Conservation (phyloP, 768 basidiomycete genomes). For the Panellus pusillus region DNA sequence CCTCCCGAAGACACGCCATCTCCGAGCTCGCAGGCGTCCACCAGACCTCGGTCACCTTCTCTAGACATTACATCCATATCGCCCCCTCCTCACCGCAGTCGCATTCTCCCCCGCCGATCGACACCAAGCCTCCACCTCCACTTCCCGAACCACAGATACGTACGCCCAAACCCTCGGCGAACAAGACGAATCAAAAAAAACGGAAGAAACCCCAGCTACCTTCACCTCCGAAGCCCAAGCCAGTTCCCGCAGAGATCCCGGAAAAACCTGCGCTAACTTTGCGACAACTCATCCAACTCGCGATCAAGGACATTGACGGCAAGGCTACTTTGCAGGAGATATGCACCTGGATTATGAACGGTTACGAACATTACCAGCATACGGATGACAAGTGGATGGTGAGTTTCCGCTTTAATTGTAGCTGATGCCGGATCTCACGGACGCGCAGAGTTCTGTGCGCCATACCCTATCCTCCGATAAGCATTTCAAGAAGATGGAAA, state of each 20-base stretch:
- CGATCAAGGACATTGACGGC: constrained; percentile 77
- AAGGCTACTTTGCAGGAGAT: constrained; percentile 93
- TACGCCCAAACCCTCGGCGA: constrained; percentile 59
- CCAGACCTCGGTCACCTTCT: constrained; percentile 73
- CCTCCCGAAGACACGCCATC: constrained; percentile 80
- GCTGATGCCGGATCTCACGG: constrained; percentile 15
- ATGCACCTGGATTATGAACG: constrained; percentile 86
- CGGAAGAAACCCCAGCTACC: constrained; percentile 65
- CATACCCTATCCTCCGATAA: constrained; percentile 93
- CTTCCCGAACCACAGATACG: constrained; percentile 52
- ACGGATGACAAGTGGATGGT: constrained; percentile 94
- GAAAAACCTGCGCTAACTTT: constrained; percentile 90
- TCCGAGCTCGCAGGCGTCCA: constrained; percentile 73
- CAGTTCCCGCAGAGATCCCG: constrained; percentile 68
- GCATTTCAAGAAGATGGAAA: constrained; percentile 89
- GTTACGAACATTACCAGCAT: constrained; percentile 87
- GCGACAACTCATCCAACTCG: constrained; percentile 87
- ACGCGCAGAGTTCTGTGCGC: constrained; percentile 81
- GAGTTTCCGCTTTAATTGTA: constrained; percentile 28
- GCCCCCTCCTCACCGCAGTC: constrained; percentile 78
- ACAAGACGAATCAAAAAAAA: constrained; percentile 59
- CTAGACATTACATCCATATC: constrained; percentile 81
- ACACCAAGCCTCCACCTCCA: constrained; percentile 47
- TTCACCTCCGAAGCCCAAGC: constrained; percentile 44
- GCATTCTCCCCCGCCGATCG: constrained; percentile 64